A percentile compares a stretch with the other conserved stretches of the same genome.
phyloP scores from a whole-genome alignment of 768 basidiomycete species.

The Postia placenta region DNA sequence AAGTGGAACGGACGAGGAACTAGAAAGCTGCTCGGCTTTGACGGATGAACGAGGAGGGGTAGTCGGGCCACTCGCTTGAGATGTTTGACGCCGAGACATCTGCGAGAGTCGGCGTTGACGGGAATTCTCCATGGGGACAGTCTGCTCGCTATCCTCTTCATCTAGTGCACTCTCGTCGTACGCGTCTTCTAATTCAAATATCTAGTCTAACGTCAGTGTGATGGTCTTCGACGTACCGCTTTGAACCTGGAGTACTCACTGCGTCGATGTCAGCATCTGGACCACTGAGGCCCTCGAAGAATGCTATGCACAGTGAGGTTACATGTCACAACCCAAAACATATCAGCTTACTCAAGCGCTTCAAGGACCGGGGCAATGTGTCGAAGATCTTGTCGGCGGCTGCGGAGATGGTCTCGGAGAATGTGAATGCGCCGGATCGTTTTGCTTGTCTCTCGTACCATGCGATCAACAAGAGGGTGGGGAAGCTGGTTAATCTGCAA shows the following conservation, averaged over 20 bases:
- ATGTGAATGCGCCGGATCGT: conserved; percentile 51
- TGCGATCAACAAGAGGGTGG: conserved; percentile 73
- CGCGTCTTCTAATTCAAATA: conserved; percentile 77
- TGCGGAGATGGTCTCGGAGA: conserved; percentile 68
- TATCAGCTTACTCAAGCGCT: conserved; percentile 60
- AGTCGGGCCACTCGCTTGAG: conserved; percentile 6
- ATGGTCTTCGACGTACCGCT: not conserved
- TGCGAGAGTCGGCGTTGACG: conserved; percentile 28
- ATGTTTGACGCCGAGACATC: conserved; percentile 11
- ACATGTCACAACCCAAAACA: not conserved
- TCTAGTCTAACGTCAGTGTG: conserved; percentile 32
- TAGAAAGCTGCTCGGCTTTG: conserved; percentile 4
- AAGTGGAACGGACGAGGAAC: conserved; percentile 9
- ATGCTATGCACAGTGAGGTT: conserved; percentile 41
- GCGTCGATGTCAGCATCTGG: conserved; percentile 68
- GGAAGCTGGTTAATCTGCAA: conserved; percentile 72
- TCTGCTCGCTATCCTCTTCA: conserved; percentile 30
- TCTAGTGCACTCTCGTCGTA: conserved; percentile 54
- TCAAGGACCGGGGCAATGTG: conserved; percentile 68
- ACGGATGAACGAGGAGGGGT: conserved; percentile 2
- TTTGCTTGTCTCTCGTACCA: conserved; percentile 85
- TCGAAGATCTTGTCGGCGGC: conserved; percentile 68
- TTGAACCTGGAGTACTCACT: conserved; percentile 32
- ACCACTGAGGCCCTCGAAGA: conserved; percentile 78
- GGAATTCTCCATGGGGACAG: conserved; percentile 18